Evolutionary conservation across 1,284 basidiomycete species (phyloP).

Genomic region (Somion occarium): DNA sequence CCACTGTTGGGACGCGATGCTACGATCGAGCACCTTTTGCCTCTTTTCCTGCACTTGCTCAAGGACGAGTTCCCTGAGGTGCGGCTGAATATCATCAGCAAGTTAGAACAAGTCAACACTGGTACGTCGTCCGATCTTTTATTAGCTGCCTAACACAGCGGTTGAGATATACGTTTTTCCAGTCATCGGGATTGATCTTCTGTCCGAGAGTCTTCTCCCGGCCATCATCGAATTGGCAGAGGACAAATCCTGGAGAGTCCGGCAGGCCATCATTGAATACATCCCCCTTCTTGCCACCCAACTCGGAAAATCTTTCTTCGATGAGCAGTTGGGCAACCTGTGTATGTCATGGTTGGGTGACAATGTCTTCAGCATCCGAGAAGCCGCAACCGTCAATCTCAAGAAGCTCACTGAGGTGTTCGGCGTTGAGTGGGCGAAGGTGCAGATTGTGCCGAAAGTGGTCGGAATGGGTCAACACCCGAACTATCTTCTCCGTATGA

Average conservation of each 20-base stretch:
- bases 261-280: constrained; percentile 99
- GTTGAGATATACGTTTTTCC: too few species aligned
- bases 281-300: constrained; percentile 94
- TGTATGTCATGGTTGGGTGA: constrained; percentile 99
- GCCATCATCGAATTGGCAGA: constrained; percentile 98
- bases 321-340: constrained; percentile 93
- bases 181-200: constrained; percentile 97
- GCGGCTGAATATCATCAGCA: constrained; percentile 97
- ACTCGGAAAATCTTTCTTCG: constrained; percentile 95
- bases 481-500: constrained; percentile 99
- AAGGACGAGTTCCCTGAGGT: constrained; percentile 99
- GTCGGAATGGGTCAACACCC: constrained; percentile 97
- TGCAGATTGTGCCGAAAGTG: constrained; percentile 95
- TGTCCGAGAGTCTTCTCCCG: constrained; percentile 94
- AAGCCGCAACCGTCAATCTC: constrained; percentile 95
- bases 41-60: constrained; percentile 92
- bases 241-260: constrained; percentile 99
- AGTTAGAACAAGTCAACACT: constrained; percentile 93
- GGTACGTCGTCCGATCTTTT: constrained; percentile 53
- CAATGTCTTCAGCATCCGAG: constrained; percentile 97
- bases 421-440: constrained; percentile 96
- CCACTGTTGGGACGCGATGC: constrained; percentile 92
- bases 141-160: too few species aligned
- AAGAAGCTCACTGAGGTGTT: constrained; percentile 99
- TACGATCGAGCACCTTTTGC: constrained; percentile 96